These are phyloP conservation scores for Rubia yunnanensis DNA, from an alignment of 257 asterid species.

Conservation along the genomic window DNA sequence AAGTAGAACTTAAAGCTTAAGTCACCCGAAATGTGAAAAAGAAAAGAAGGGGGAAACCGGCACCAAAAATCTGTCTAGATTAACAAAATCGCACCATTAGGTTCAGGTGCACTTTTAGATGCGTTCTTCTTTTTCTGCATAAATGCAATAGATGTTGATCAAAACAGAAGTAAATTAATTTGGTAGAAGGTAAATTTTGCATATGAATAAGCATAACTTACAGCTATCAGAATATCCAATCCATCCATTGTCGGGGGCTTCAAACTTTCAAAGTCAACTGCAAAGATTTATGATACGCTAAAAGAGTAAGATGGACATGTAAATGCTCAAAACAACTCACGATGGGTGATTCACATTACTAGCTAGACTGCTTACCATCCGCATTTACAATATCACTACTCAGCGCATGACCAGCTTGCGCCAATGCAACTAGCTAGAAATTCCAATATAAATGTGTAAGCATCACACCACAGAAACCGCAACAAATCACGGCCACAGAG, in stretches of 20 bases:
- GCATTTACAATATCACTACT: slow-evolving; percentile 44
- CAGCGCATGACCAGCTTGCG: slow-evolving; percentile 72
- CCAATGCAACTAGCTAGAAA: slow-evolving; percentile 67
- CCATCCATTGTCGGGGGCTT: slow-evolving; percentile 83
- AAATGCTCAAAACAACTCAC: not conserved
- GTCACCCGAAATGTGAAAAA: not conserved
- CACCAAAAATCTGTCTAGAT: not conserved
- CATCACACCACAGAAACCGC: slow-evolving; percentile 10
- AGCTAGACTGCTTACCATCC: slow-evolving; percentile 37
- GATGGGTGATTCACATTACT: not conserved
- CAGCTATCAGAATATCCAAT: slow-evolving; percentile 63
- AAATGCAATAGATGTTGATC: slow-evolving; percentile 8
- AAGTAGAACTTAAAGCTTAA: not conserved
- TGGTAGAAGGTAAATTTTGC: slow-evolving; percentile 2
- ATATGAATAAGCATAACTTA: slow-evolving; percentile 29
- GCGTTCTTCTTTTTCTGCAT: slow-evolving; percentile 56
- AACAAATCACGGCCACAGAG: slow-evolving; percentile 4
- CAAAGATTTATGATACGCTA: slow-evolving; percentile 14
- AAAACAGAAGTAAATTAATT: not conserved
- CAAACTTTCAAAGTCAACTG: slow-evolving; percentile 78
- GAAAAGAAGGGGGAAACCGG: not conserved
- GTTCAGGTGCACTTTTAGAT: slow-evolving; percentile 41
- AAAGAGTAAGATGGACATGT: slow-evolving; percentile 9
- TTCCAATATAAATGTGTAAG: slow-evolving; percentile 19
- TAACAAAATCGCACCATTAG: slow-evolving; percentile 47